Conservation (phyloP, 495 filamentous ascomycete genomes). For the Cenococcum geophilum region DNA sequence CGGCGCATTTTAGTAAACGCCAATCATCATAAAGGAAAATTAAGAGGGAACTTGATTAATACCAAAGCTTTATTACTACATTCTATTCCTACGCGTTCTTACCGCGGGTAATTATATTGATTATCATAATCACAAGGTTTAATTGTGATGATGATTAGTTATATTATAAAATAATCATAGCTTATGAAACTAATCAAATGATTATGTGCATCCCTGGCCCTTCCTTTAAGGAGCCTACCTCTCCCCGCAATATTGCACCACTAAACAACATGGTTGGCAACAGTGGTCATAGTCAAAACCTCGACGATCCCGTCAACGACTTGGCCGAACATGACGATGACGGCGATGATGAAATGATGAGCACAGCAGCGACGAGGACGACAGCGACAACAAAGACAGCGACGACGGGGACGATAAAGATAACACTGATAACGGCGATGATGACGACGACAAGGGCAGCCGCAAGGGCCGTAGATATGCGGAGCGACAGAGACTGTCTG, state of each 20-base stretch:
- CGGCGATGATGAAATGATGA: background rate
- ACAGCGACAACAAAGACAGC: background rate
- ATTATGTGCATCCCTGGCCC: no score
- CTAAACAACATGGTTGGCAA: background rate
- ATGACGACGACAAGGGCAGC: background rate
- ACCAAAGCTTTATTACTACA: no score
- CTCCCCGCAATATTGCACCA: background rate
- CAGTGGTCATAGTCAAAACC: background rate
- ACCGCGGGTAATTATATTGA: no score
- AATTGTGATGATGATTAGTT: no score
- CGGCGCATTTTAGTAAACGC: no score
- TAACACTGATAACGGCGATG: background rate
- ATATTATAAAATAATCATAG: no score
- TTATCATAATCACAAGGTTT: no score
- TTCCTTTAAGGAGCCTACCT: background rate
- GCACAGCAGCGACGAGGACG: background rate
- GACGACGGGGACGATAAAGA: background rate
- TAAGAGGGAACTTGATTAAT: no score
- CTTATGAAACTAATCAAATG: no score
- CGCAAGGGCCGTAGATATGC: background rate
- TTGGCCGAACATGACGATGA: background rate
- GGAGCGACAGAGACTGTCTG: background rate
- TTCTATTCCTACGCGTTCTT: no score
- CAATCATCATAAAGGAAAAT: no score
- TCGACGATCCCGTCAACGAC: background rate